Base-by-base conservation (phyloP, 495 filamentous ascomycete genomes). In the Aspergillus haitiensis region DNA sequence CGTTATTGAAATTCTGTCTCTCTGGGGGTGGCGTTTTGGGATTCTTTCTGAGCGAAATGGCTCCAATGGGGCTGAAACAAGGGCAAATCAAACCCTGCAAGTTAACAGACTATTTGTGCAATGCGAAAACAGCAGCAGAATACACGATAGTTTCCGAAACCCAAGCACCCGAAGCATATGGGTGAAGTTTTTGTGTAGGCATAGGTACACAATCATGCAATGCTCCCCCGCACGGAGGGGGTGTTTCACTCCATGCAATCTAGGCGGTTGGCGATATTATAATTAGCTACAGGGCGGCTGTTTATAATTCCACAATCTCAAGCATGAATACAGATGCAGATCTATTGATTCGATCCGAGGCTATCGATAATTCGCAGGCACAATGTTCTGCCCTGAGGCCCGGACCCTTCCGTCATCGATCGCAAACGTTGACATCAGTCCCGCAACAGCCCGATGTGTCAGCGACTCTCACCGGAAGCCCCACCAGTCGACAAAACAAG, bases 391-490 rank as follows among this genome's bases (percentile, higher is more conserved):
- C 52, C 51, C 59, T 53, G 40, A 61, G 34, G 60, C 66, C 72
- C 75, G 72, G 69, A 56, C 64, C 56, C 60, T 72, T 70, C 74
- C 73, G 75, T 69, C 67, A 67, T 65, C 58, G 48, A 66, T 64
- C 63, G 59, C 60, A 33, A 64, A 44, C 59, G 69, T 64, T 80
- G 73, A 76, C 73, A 76, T 80, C 75, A 77, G 73, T 76, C 72
- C 77, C 77, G 77, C 73, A 75, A 75, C 72, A 77, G 75, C 72
- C 77, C 75, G 75, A 76, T 67, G 40, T 44, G 59, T 62, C 56
- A 63, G 59, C 61, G 54, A 62, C 61, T 65, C 64, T 68, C 67
- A 70, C 71, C 74, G 74, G 69, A 65, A 60, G 61, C 66, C 70
- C 70, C 70, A 73, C 70, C 65, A 69, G n/a, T 33, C 21, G 40